Conservation (phyloP, 2,329 filamentous ascomycete genomes). For the Sporothrix variecibatus region DNA sequence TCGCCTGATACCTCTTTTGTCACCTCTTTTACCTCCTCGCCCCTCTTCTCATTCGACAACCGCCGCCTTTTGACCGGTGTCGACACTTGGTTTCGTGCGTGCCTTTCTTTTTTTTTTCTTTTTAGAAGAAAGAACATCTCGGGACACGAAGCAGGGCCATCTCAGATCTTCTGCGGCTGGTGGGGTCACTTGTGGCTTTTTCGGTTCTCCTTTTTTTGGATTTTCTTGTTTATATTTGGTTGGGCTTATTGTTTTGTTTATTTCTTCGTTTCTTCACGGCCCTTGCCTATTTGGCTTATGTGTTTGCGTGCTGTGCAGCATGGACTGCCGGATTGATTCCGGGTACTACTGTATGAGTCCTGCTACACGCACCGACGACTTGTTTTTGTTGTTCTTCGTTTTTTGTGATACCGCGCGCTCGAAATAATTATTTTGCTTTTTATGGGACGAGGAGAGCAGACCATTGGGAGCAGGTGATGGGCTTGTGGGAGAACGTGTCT, state of each 20-base stretch:
- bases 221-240: constrained; percentile 8
- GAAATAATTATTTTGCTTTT: constrained; percentile 14
- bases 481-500: not conserved
- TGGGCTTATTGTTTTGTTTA: constrained; percentile 20
- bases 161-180: constrained; percentile 6
- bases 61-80: not conserved
- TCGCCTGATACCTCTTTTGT: constrained; percentile 23
- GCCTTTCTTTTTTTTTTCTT: not conserved
- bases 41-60: not conserved
- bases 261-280: not conserved
- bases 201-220: not conserved
- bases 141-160: not conserved
- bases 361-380: not conserved
- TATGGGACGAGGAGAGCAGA: not conserved
- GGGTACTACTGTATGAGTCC: not conserved
- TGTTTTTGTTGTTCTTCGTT: not conserved
- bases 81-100: not conserved
- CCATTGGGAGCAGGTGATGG: not conserved
- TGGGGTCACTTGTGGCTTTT: constrained; percentile 12
- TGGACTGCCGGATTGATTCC: constrained; percentile 15
- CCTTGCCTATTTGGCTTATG: constrained; percentile 1
- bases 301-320: not conserved
- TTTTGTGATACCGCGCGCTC: constrained; percentile 27
- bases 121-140: not conserved
- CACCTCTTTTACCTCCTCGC: not conserved